These are phyloP conservation scores for Epichloe hybrida DNA, from an alignment of 2,329 filamentous ascomycete genomes.

Conservation along the genomic window DNA sequence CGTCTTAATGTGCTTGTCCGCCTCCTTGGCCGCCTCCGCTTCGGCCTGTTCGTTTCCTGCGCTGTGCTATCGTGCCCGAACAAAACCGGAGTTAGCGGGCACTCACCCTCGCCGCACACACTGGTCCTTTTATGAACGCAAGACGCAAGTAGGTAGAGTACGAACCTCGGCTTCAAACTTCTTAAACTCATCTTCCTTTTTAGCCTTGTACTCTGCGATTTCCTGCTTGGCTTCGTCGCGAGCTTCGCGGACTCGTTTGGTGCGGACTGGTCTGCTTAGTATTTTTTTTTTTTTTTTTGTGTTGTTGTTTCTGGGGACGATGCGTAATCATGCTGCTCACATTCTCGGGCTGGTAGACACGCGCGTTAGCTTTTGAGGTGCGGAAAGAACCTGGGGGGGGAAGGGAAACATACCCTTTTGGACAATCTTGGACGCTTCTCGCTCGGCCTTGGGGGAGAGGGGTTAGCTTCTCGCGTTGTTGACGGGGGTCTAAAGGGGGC, in stretches of 20 bases:
- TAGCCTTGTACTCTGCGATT: slow-evolving; percentile 79
- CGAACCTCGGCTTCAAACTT: slow-evolving; percentile 66
- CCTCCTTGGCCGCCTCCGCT: slow-evolving; percentile 64
- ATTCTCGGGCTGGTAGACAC: slow-evolving; percentile 59
- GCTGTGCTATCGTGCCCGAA: slow-evolving; percentile 51
- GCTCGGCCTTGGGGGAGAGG: slow-evolving; percentile 59
- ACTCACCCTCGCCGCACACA: too few species aligned
- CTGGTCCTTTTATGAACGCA: neutral
- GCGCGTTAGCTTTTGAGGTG: neutral
- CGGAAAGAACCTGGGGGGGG: neutral
- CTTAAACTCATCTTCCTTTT: slow-evolving; percentile 92
- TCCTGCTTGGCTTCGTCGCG: slow-evolving; percentile 95
- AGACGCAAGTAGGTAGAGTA: neutral
- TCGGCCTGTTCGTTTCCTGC: slow-evolving; percentile 76
- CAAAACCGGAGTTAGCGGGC: neutral
- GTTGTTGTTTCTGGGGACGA: neutral
- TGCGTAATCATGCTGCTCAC: slow-evolving; percentile 36
- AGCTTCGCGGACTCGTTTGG: slow-evolving; percentile 93
- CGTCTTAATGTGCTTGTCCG: slow-evolving; percentile 66
- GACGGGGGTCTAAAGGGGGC: neutral
- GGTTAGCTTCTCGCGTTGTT: slow-evolving; percentile 2
- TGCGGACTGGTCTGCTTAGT: slow-evolving; percentile 43
- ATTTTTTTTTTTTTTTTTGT: neutral
- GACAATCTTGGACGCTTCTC: slow-evolving; percentile 97
- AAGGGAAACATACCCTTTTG: slow-evolving; percentile 57